Conservation (phyloP, 805 yeast genomes). For the Blastobotrys parvus region DNA sequence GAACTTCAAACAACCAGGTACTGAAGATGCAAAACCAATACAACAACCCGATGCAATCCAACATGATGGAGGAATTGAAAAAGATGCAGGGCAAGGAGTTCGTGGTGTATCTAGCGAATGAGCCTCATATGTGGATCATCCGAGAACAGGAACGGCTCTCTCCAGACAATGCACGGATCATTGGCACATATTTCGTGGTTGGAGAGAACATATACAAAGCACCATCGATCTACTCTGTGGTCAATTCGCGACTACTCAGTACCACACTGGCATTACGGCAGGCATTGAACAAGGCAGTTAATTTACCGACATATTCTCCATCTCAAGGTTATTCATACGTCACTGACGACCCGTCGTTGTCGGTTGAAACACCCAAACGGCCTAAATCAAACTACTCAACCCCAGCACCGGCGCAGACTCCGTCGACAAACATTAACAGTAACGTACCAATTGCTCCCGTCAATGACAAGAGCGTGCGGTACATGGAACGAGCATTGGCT, state of each 20-base stretch:
- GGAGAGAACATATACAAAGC: conserved; percentile 93
- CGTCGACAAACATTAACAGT: conserved; percentile 3
- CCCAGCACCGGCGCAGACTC: conserved; percentile 2
- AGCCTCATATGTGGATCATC: conserved; percentile 90
- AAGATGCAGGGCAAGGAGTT: conserved; percentile 86
- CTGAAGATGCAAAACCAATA: conserved; percentile 92
- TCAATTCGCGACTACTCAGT: conserved; percentile 61
- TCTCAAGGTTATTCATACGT: conserved; percentile 50
- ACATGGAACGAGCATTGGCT: conserved; percentile 20
- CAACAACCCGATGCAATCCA: conserved; percentile 38
- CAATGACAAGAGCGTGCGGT: neutral
- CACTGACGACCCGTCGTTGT: conserved; percentile 9
- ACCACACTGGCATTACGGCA: conserved; percentile 37
- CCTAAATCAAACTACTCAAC: neutral
- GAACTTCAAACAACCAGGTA: conserved; percentile 90
- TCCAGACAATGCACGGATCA: conserved; percentile 41
- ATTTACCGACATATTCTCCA: conserved; percentile 48
- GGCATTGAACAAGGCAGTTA: conserved; percentile 40
- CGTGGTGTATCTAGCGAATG: conserved; percentile 61
- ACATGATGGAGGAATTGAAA: conserved; percentile 48
- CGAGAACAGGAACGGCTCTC: conserved; percentile 66
- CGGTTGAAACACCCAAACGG: neutral
- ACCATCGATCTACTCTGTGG: conserved; percentile 63
- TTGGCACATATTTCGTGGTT: conserved; percentile 77
- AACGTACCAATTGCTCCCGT: conserved; percentile 3